These are phyloP conservation scores for Wakefieldia striispora DNA, from an alignment of 768 basidiomycete genomes.

Conservation along the genomic window DNA sequence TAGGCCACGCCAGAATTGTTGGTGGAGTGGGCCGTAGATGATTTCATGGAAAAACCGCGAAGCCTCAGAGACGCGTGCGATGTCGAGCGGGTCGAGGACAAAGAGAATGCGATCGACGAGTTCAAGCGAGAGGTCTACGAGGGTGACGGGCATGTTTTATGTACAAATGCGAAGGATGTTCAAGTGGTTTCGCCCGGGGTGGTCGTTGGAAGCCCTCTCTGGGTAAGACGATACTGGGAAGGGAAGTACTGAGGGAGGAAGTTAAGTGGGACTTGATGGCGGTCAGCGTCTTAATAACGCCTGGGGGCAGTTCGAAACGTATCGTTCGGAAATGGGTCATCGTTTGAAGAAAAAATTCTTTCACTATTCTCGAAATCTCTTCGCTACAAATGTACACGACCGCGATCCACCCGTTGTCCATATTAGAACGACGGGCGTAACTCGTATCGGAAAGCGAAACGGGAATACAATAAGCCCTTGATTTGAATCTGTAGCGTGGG, in stretches of 20 bases:
- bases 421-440: constrained; percentile 5
- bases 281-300: constrained; percentile 10
- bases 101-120: constrained; percentile 57
- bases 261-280: background rate
- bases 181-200: too few species aligned
- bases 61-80: constrained; percentile 52
- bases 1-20: constrained; percentile 56
- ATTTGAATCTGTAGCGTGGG: too few species aligned
- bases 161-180: too few species aligned
- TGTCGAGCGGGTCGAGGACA: constrained; percentile 58
- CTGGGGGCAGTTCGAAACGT: constrained; percentile 13
- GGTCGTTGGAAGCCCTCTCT: too few species aligned
- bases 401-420: background rate
- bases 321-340: constrained; percentile 1
- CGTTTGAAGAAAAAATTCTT: constrained; percentile 27
- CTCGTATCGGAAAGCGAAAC: background rate
- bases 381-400: background rate
- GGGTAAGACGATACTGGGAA: background rate
- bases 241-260: background rate
- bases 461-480: background rate
- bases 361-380: constrained; percentile 11
- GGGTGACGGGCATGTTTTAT: background rate
- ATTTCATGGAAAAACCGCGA: constrained; percentile 41
- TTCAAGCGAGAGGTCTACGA: constrained; percentile 54
- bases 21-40: constrained; percentile 46